A percentile compares a stretch with the other conserved stretches of the same genome.
Conservation (phyloP, 352 stramenopile genomes). For the Pythium plurisporium region DNA sequence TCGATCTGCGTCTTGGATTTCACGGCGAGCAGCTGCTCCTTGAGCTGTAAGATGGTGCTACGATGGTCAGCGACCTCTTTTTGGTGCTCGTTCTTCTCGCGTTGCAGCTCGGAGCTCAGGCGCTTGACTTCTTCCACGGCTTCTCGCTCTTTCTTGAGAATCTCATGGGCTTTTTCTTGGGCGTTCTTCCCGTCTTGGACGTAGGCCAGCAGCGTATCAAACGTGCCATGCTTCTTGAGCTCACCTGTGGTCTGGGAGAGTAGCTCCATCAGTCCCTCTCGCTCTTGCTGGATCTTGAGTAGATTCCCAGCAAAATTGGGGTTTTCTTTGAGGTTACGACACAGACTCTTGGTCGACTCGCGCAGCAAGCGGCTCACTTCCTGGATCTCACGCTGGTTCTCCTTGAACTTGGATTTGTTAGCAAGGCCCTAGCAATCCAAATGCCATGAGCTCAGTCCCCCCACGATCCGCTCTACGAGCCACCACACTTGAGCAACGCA, state of each 20-base stretch:
- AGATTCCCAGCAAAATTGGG: conserved; percentile 91
- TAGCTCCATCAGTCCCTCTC: conserved; percentile 75
- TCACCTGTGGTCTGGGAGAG: conserved; percentile 56
- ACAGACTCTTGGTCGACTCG: conserved; percentile 91
- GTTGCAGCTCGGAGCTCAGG: conserved; percentile 70
- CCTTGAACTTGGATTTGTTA: conserved; percentile 93
- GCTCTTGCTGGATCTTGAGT: conserved; percentile 91
- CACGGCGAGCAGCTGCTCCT: conserved; percentile 78
- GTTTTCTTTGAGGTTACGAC: conserved; percentile 91
- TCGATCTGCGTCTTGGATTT: conserved; percentile 86
- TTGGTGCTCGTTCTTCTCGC: conserved; percentile 75
- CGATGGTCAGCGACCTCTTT: conserved; percentile 72
- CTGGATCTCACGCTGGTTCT: conserved; percentile 91
- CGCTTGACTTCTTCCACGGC: conserved; percentile 85
- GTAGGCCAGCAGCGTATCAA: conserved; percentile 68
- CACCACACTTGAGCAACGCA: conserved; percentile 5
- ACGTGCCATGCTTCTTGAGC: conserved; percentile 71
- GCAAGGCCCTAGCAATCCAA: conserved; percentile 47
- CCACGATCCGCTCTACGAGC: not conserved
- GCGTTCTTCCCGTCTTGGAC: conserved; percentile 75
- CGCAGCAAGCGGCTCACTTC: conserved; percentile 86
- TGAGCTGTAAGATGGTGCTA: conserved; percentile 64
- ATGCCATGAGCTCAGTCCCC: no score
- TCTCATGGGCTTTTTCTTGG: conserved; percentile 71
- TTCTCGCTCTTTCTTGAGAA: conserved; percentile 83